Conservation (phyloP, 2,329 filamentous ascomycete genomes). For the Cladophialophora yegresii region DNA sequence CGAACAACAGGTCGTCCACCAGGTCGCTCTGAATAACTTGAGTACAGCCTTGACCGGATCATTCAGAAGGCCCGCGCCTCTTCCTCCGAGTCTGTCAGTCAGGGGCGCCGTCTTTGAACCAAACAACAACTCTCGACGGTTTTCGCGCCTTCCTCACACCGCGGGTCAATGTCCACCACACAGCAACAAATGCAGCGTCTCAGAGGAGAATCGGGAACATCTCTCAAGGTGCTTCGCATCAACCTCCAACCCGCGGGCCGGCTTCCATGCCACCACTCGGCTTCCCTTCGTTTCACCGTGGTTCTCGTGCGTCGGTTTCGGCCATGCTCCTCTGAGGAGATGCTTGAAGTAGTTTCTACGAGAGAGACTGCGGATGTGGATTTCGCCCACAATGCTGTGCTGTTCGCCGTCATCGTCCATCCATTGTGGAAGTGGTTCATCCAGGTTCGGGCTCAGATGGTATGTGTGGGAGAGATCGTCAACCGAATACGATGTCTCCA, state of each 20-base stretch:
- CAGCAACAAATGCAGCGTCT: background rate
- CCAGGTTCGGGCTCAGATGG: background rate
- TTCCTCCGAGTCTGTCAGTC: too few species aligned
- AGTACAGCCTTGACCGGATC: background rate
- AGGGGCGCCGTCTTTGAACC: too few species aligned
- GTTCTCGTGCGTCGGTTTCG: background rate
- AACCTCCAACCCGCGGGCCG: background rate
- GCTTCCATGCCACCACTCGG: background rate
- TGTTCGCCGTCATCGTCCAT: background rate
- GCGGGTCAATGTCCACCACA: background rate
- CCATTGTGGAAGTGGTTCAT: background rate
- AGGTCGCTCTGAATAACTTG: background rate
- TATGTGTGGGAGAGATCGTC: background rate
- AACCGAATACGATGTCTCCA: background rate
- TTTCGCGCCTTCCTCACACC: background rate
- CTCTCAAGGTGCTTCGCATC: background rate
- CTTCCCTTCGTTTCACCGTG: too few species aligned
- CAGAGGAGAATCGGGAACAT: background rate
- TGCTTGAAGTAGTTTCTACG: background rate
- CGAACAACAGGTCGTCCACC: background rate
- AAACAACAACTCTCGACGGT: background rate
- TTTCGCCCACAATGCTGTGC: background rate
- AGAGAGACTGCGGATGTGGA: background rate
- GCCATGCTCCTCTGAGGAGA: background rate
- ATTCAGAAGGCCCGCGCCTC: background rate